phyloP scores from a whole-genome alignment of 2,329 filamentous ascomycete genomes.

The Tolypocladium album region DNA sequence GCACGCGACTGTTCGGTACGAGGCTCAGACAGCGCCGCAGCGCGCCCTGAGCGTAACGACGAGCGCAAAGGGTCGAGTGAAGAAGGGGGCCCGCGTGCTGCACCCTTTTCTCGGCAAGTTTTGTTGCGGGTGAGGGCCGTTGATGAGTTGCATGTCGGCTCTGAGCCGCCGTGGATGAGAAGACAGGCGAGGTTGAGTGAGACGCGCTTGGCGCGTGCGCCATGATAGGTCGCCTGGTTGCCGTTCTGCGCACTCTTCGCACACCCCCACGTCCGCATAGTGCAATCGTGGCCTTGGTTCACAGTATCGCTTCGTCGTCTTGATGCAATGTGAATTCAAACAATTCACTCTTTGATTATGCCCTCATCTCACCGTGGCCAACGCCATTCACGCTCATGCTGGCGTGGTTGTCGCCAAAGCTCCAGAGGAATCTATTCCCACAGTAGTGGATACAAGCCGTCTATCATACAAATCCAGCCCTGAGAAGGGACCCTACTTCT shows the following conservation, averaged over 20 bases:
- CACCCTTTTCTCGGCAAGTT: rapidly evolving
- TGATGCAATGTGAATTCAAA: background rate
- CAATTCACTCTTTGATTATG: background rate
- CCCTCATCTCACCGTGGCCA: too few relatives aligned
- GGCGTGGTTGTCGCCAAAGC: background rate
- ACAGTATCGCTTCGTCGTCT: background rate
- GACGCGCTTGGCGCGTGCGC: background rate
- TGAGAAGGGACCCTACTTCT: slow-evolving; percentile 13
- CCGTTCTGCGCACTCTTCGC: too few relatives aligned
- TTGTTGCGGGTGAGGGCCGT: background rate
- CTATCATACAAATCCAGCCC: background rate
- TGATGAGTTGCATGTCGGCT: background rate
- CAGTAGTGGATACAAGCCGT: background rate
- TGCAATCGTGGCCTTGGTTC: background rate
- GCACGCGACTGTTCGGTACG: too few relatives aligned
- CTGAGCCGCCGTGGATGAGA: background rate
- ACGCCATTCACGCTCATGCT: background rate
- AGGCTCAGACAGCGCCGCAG: background rate
- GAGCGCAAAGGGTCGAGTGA: too few relatives aligned
- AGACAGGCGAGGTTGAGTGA: background rate
- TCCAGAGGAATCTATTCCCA: background rate
- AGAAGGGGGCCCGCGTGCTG: background rate
- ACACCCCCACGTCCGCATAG: background rate
- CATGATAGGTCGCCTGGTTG: background rate
- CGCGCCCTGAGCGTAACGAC: too few relatives aligned